Percentiles rank a stretch among this genome's conserved stretches.
Evolutionary conservation across 768 basidiomycete species (phyloP).

Genomic region (Suillus brevipes): DNA sequence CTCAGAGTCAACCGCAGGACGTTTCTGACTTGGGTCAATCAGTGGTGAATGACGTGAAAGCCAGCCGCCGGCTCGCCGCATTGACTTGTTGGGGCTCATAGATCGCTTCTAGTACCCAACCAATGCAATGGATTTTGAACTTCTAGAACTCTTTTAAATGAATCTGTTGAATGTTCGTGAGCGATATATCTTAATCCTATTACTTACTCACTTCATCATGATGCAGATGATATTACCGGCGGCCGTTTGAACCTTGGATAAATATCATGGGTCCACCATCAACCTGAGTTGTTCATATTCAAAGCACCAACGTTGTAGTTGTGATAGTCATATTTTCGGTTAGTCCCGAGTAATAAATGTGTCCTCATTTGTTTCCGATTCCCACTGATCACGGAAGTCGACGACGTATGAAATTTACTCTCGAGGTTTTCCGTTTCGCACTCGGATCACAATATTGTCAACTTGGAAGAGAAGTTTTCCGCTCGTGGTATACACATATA

Average conservation of each 20-base stretch:
- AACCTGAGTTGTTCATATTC: slow-evolving; percentile 32
- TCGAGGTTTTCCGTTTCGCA: slow-evolving; percentile 83
- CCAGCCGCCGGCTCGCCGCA: slow-evolving; percentile 53
- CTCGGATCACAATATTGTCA: slow-evolving; percentile 62
- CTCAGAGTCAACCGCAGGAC: slow-evolving; percentile 57
- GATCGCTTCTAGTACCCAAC: slow-evolving; percentile 41
- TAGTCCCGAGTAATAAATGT: too few species aligned
- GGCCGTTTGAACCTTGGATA: slow-evolving; percentile 77
- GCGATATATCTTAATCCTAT: slow-evolving; percentile 33
- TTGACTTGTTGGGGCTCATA: slow-evolving; percentile 74
- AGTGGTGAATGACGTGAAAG: slow-evolving; percentile 59
- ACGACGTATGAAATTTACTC: slow-evolving; percentile 48
- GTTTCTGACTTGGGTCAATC: slow-evolving; percentile 55
- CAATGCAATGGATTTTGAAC: slow-evolving; percentile 63
- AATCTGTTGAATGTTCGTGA: slow-evolving; percentile 72
- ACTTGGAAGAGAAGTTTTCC: slow-evolving; percentile 42
- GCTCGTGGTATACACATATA: slow-evolving; percentile 14
- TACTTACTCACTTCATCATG: slow-evolving; percentile 8
- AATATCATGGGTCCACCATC: slow-evolving; percentile 86
- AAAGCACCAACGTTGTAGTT: too few species aligned
- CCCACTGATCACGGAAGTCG: too few species aligned
- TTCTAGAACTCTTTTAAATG: slow-evolving; percentile 63
- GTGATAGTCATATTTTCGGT: too few species aligned
- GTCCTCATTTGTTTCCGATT: too few species aligned
- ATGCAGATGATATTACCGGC: slow-evolving; percentile 64